Percentiles rank a stretch among this genome's conserved stretches.
phyloP scores from a whole-genome alignment of 106 monocot species.

The Dioscorea alata region DNA sequence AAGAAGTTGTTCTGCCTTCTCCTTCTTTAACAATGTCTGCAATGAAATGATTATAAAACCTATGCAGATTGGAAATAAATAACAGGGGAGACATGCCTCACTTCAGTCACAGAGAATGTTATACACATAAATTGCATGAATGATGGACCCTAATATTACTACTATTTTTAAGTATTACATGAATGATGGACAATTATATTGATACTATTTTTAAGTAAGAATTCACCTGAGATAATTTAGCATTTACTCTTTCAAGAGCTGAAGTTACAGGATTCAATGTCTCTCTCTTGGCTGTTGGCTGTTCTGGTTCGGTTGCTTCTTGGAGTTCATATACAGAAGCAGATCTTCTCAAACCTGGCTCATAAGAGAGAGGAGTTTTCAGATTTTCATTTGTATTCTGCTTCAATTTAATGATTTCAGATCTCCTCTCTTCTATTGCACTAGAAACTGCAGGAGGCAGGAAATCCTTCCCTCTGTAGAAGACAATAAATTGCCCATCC shows the following conservation, averaged over 20 bases:
- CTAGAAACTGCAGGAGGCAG: conserved; percentile 71
- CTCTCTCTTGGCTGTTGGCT: conserved; percentile 2
- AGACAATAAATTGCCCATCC: conserved; percentile 74
- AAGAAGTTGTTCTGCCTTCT: conserved; percentile 70
- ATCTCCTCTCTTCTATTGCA: conserved; percentile 87
- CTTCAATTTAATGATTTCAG: conserved; percentile 25
- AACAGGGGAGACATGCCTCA: no score
- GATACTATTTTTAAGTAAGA: no score
- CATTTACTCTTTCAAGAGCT: conserved; percentile 31
- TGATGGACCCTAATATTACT: no score
- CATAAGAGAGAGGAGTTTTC: neutral
- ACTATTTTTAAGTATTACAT: no score
- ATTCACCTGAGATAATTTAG: conserved; percentile 39
- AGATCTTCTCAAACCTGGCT: neutral
- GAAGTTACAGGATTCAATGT: conserved; percentile 12
- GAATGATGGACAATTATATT: no score
- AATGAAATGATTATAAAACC: conserved; percentile 1
- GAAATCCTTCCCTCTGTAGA: conserved; percentile 99
- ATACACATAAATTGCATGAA: no score
- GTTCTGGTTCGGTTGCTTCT: conserved; percentile 9
- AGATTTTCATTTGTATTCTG: conserved; percentile 6
- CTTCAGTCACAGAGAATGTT: no score
- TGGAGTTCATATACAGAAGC: conserved; percentile 8
- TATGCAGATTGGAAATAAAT: no score
- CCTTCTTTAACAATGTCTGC: conserved; percentile 65